A percentile compares a stretch with the other conserved stretches of the same genome.
Evolutionary conservation across 1,284 basidiomycete species (phyloP).

Genomic region (Wolfiporia cocos): DNA sequence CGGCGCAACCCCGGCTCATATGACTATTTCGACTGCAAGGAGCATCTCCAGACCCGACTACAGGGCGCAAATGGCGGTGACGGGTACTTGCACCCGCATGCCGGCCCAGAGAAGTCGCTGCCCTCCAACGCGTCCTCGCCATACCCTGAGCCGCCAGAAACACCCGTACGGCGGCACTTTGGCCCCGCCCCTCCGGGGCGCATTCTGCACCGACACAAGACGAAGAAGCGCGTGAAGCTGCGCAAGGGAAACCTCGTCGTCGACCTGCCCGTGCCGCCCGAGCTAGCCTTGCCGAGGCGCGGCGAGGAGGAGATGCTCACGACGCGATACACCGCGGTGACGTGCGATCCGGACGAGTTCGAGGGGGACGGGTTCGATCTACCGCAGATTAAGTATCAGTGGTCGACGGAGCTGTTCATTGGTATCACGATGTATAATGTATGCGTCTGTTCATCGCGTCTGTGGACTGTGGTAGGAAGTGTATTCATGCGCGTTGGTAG

Average conservation of each 20-base stretch:
- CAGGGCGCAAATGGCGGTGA: not conserved
- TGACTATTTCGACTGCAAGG: slow-evolving; percentile 8
- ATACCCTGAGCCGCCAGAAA: slow-evolving; percentile 24
- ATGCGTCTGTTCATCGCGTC: too few species aligned
- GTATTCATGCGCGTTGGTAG: too few species aligned
- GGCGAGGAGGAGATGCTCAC: slow-evolving; percentile 82
- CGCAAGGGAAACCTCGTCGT: slow-evolving; percentile 86
- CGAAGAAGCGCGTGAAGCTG: slow-evolving; percentile 64
- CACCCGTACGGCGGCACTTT: slow-evolving; percentile 61
- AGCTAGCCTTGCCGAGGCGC: slow-evolving; percentile 76
- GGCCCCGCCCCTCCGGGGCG: slow-evolving; percentile 82
- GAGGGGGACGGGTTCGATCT: slow-evolving; percentile 79
- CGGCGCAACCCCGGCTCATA: slow-evolving; percentile 13
- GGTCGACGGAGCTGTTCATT: slow-evolving; percentile 90
- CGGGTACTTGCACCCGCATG: not conserved
- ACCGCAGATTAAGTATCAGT: slow-evolving; percentile 74
- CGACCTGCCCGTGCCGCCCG: slow-evolving; percentile 80
- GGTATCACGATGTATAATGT: slow-evolving; percentile 96
- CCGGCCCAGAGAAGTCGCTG: slow-evolving; percentile 19
- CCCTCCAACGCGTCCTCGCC: slow-evolving; percentile 15
- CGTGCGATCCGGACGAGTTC: slow-evolving; percentile 93
- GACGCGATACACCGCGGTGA: slow-evolving; percentile 85
- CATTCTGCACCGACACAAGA: slow-evolving; percentile 67
- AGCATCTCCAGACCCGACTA: slow-evolving; percentile 4
- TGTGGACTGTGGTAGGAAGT: too few species aligned